These are phyloP conservation scores for Pichia sp. DNA, from an alignment of 1,139 yeast species.

Conservation along the genomic window DNA sequence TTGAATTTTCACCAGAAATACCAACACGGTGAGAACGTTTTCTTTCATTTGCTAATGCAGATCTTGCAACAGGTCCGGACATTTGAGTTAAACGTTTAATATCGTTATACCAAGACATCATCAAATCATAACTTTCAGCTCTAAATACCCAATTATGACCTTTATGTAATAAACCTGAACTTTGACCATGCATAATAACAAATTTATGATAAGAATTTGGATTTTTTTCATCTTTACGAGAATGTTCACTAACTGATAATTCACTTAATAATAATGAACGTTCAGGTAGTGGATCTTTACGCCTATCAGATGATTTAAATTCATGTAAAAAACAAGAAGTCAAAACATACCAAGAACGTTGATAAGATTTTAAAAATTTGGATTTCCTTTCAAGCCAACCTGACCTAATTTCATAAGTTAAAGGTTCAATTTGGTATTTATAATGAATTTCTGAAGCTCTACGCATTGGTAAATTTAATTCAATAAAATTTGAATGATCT, in stretches of 20 bases:
- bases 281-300: constrained; percentile 77
- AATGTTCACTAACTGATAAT: constrained; percentile 77
- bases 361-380: constrained; percentile 81
- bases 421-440: constrained; percentile 61
- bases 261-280: constrained; percentile 80
- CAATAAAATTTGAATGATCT: constrained; percentile 70
- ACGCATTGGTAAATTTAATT: constrained; percentile 65
- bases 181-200: constrained; percentile 65
- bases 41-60: constrained; percentile 34
- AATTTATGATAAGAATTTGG: constrained; percentile 67
- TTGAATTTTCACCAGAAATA: constrained; percentile 10
- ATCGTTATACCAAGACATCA: constrained; percentile 83
- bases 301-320: constrained; percentile 77
- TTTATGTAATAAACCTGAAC: constrained; percentile 56
- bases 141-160: constrained; percentile 93
- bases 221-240: constrained; percentile 57
- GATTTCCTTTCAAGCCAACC: constrained; percentile 87
- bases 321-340: constrained; percentile 88
- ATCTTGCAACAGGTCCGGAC: constrained; percentile 49
- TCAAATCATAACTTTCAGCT: constrained; percentile 67
- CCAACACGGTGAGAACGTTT: constrained; percentile 20
- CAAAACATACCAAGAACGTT: constrained; percentile 85
- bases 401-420: constrained; percentile 65
- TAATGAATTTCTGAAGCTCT: constrained; percentile 57
- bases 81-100: constrained; percentile 58